A percentile compares a stretch with the other conserved stretches of the same genome.
Conservation (phyloP, 306 rosid genomes). For the Fragaria iinumae region DNA sequence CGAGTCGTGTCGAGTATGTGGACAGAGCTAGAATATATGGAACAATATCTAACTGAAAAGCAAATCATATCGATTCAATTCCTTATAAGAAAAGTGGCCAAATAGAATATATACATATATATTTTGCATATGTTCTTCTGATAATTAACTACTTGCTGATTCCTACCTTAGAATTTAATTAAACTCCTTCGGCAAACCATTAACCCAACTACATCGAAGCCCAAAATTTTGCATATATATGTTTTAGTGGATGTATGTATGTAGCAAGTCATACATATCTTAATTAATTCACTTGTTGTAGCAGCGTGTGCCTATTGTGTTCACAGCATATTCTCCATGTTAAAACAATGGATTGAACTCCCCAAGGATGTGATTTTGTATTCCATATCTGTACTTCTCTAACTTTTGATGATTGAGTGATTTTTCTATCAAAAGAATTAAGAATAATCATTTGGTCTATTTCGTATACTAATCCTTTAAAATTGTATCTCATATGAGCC, state of each 20-base stretch:
- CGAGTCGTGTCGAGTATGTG: not conserved
- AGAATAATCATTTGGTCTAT: not conserved
- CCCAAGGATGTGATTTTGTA: not conserved
- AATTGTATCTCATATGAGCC: too few species aligned
- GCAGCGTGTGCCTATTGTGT: not conserved
- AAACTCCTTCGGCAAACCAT: not conserved
- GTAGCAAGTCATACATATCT: not conserved
- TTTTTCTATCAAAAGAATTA: not conserved
- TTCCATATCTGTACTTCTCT: not conserved
- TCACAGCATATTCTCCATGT: not conserved
- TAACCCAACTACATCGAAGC: not conserved
- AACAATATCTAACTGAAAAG: slow-evolving; percentile 29
- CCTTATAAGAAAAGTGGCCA: not conserved
- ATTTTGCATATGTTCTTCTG: slow-evolving; percentile 24
- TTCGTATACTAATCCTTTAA: too few species aligned
- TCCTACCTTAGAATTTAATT: not conserved
- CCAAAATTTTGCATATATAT: not conserved
- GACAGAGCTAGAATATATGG: not conserved
- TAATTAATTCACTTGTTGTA: not conserved
- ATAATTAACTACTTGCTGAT: slow-evolving; percentile 5
- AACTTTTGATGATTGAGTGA: not conserved
- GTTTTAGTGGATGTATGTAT: not conserved
- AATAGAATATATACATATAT: slow-evolving; percentile 14
- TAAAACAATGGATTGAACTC: not conserved
- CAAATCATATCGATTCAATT: slow-evolving; percentile 11